Evolutionary conservation across 2,329 filamentous ascomycete species (phyloP), one percentile per base, ranked within the genome.

Genomic region (Chaetomium sp.): DNA sequence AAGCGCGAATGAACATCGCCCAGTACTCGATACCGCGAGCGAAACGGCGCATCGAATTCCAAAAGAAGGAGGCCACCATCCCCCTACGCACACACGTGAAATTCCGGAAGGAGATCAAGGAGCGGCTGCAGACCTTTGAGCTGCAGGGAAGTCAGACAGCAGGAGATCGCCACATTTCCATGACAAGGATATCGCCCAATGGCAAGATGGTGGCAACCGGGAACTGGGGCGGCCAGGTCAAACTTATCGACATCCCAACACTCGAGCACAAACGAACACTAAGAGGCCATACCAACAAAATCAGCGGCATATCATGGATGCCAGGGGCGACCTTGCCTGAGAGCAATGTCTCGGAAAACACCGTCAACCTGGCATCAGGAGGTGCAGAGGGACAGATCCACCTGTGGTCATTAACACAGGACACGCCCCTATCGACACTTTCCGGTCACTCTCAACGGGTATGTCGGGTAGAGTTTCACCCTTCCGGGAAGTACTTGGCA

Each of bases 91-190:
- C 91, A 4, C 95, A 99, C 74, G 90, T 97, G 75, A 95, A 94
- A 72, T 93, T 96, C 75, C 88, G 95, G 64, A 97, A 96, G 76
- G 87, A 87, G 29, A 84, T 98, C 75, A 97, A 96, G 78, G 91
- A 96, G 70, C 86, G 87, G 64, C 77, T 99, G 33, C 83, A 89
- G 69, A 89, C 83, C 0, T 96, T 97, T 70, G 94, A 98, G 73
- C 83, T 99, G 19, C 95, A 95, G 74, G 96, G 92, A 21, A 96
- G 92, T 74, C 95, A 99, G 78, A 94, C 92, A 65, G 92, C 93
- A 0, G 93, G 92, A 57, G 93, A 98, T 70, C 85, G 95, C 47
- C 91, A 96, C 23, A 87, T 99, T 62, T 94, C 93, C 77, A 94
- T 98, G 78, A 92, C 92, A 56, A 87, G 95, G 63, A 93, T 99